Evolutionary conservation across 148 eudicot genomes (phyloP), one percentile per base, ranked within the genome.

Genomic region (Chenopodium quinoa): DNA sequence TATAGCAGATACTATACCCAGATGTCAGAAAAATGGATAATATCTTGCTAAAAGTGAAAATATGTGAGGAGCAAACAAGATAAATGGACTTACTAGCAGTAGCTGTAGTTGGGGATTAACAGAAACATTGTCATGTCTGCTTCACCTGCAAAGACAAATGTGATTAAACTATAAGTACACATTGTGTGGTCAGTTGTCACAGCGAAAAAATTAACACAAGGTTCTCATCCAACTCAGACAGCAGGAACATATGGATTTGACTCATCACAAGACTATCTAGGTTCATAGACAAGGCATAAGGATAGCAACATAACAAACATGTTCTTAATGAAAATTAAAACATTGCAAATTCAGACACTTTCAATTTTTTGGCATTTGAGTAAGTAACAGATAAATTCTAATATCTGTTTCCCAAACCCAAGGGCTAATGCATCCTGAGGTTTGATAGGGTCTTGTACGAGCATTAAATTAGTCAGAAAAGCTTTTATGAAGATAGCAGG

Each of bases 141-240:
- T 54, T 50, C 60, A 52, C 79, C 87, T 85, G 47, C 81, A 78
- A 67, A 73, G 74, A 81, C 19, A 52, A 66, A 44, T 54, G 25
- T 66, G 65, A 54, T 64, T 25, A 31, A 60, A 23, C 46, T 23
- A 50, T 8, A 68, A 10, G 70, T 22, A 72, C 23, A 37, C 14
- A 72, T 40, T 37, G 46, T 4, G 54, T 9, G 54, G 75, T 62
- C 66, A 62, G 25, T n/a, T 62, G 25, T 22, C 9, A n/a, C 66
- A 0, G 17, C 19, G 19, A 50, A 19, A 50, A 75, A 50, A 1
- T 52, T 27, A 14, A 0, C 0, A 14, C 32, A 56, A 12, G 48
- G 9, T 20, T 56, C 32, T 37, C n/a, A 37, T 44, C 58, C 77
- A 60, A 23, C 63, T 9, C 65, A 81, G 9, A 47, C 25, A 81